Evolutionary conservation across 2,329 filamentous ascomycete species (phyloP).

Genomic region (Calonectria hongkongensis): DNA sequence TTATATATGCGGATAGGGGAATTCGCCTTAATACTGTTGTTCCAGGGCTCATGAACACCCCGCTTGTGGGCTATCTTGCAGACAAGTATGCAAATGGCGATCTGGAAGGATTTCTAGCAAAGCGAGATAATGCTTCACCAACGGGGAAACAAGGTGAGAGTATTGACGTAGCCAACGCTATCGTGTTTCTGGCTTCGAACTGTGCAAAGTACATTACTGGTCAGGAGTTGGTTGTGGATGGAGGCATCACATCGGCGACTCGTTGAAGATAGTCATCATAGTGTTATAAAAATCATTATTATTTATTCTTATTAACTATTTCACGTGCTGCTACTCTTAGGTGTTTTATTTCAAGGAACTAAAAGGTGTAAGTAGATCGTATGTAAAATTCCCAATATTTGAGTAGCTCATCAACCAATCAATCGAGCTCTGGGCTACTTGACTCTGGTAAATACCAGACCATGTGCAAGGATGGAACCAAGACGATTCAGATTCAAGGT

Average conservation of each 20-base stretch:
- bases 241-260: constrained; percentile 21
- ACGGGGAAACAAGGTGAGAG: constrained; percentile 16
- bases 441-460: too few relatives aligned
- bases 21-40: constrained; percentile 69
- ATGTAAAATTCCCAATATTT: too few relatives aligned
- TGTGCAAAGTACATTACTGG: constrained; percentile 35
- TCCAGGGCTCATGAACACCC: constrained; percentile 35
- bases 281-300: too few relatives aligned
- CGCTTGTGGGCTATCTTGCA: constrained; percentile 7
- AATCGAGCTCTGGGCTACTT: too few relatives aligned
- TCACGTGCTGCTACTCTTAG: too few relatives aligned
- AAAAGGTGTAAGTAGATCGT: too few relatives aligned
- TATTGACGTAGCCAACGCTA: constrained; percentile 20
- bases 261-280: not conserved
- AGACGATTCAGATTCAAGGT: too few relatives aligned
- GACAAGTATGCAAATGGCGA: constrained; percentile 46
- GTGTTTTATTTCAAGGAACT: too few relatives aligned
- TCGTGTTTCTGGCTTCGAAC: constrained; percentile 20
- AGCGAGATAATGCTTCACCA: not conserved
- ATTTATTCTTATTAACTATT: too few relatives aligned
- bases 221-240: constrained; percentile 35
- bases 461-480: too few relatives aligned
- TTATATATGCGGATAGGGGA: constrained; percentile 65
- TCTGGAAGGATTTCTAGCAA: not conserved
- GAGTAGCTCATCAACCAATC: too few relatives aligned